Conservation (phyloP, 257 asterid species). For the Coffea canephora region DNA sequence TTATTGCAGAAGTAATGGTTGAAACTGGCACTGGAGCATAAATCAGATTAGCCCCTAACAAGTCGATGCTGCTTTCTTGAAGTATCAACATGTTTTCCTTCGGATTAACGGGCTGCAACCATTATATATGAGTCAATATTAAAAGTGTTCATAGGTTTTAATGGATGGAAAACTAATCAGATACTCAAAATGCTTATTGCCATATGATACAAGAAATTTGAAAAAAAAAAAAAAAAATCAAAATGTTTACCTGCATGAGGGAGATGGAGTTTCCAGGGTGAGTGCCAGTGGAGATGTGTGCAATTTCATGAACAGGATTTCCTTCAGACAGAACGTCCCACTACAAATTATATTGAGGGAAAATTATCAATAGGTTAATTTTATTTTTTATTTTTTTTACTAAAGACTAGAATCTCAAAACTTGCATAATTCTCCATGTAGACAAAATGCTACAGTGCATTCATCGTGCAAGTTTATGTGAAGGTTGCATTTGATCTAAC, state of each 20-base stretch:
- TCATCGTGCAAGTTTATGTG: not conserved
- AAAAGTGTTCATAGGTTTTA: too few relatives aligned
- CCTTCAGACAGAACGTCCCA: conserved; percentile 66
- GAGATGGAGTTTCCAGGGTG: conserved; percentile 54
- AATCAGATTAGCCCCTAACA: conserved; percentile 45
- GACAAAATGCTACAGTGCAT: not conserved
- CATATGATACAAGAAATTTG: too few relatives aligned
- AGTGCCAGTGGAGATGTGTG: conserved; percentile 52
- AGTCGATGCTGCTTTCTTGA: conserved; percentile 61
- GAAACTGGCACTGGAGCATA: conserved; percentile 47
- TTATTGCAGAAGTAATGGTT: conserved; percentile 28
- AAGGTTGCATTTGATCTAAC: too few relatives aligned
- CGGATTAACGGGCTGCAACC: conserved; percentile 41
- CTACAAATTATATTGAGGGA: conserved; percentile 33
- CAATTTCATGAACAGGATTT: conserved; percentile 38
- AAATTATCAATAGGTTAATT: not conserved
- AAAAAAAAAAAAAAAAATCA: not conserved
- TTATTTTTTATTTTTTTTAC: not conserved
- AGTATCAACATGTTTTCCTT: conserved; percentile 50
- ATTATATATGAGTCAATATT: too few relatives aligned
- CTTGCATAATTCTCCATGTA: too few relatives aligned
- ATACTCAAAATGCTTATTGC: not conserved
- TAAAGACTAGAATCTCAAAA: not conserved
- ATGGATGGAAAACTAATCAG: too few relatives aligned
- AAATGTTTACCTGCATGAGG: conserved; percentile 51